phyloP scores from a whole-genome alignment of 1,139 yeast genomes.

The Yarrowia galli region DNA sequence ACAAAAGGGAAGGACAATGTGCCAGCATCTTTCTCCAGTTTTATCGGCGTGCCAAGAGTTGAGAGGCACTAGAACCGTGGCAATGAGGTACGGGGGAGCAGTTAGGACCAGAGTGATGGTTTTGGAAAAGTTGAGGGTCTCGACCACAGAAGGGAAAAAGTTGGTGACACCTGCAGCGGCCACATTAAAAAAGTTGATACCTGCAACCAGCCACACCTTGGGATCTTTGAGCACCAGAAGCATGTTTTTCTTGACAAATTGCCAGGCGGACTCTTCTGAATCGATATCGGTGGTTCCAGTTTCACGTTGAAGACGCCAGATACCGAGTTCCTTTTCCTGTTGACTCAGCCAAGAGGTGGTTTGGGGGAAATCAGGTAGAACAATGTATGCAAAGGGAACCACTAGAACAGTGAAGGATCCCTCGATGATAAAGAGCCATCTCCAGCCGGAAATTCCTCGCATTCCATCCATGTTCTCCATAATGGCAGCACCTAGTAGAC shows the following conservation, averaged over 20 bases:
- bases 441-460: slow-evolving; percentile 52
- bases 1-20: slow-evolving; percentile 56
- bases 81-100: slow-evolving; percentile 68
- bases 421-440: slow-evolving; percentile 53
- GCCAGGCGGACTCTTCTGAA: slow-evolving; percentile 13
- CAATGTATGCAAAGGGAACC: slow-evolving; percentile 42
- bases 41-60: slow-evolving; percentile 68
- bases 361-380: slow-evolving; percentile 58
- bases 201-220: slow-evolving; percentile 59
- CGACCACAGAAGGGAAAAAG: slow-evolving; percentile 68
- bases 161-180: slow-evolving; percentile 67
- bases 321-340: slow-evolving; percentile 43
- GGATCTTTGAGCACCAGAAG: slow-evolving; percentile 53
- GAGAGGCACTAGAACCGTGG: slow-evolving; percentile 60
- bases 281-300: slow-evolving; percentile 46
- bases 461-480: slow-evolving; percentile 46
- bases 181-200: slow-evolving; percentile 58
- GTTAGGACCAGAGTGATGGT: slow-evolving; percentile 63
- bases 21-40: slow-evolving; percentile 64
- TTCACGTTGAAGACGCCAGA: slow-evolving; percentile 41
- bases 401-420: slow-evolving; percentile 48
- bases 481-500: slow-evolving; percentile 53
- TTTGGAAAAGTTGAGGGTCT: slow-evolving; percentile 60
- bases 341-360: slow-evolving; percentile 51
- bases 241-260: slow-evolving; percentile 30